Evolutionary conservation across 306 rosid genomes (phyloP).

Genomic region (Prinsepia uniflora): DNA sequence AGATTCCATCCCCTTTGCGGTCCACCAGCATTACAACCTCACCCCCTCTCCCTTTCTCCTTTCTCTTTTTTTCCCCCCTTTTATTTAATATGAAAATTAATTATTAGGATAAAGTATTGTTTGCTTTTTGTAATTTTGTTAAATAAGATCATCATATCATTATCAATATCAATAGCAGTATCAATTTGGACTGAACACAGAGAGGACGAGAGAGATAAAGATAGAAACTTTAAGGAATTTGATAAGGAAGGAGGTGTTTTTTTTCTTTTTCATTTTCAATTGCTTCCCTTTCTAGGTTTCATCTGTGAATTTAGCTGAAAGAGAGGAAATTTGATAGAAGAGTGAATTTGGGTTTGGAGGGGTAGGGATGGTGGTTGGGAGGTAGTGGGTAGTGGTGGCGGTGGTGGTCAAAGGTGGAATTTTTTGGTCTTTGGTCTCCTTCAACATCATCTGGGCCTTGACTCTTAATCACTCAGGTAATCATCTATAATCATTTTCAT

Average conservation of each 20-base stretch:
- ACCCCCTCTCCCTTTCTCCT: conserved; percentile 23
- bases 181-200: conserved; percentile 26
- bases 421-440: conserved; percentile 23
- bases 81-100: conserved; percentile 25
- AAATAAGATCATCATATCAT: conserved; percentile 35
- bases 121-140: conserved; percentile 52
- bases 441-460: conserved; percentile 24
- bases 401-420: conserved; percentile 22
- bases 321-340: not conserved
- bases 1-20: conserved; percentile 78
- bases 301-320: conserved; percentile 26
- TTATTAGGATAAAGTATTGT: conserved; percentile 9
- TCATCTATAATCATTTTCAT: conserved; percentile 28
- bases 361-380: conserved; percentile 36
- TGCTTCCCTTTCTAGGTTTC: conserved; percentile 17
- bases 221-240: not conserved
- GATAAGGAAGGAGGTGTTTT: conserved; percentile 16
- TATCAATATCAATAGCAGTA: conserved; percentile 14
- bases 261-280: not conserved
- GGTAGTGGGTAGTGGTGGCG: conserved; percentile 14
- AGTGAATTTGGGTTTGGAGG: conserved; percentile 27
- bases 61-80: not conserved
- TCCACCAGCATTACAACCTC: conserved; percentile 51
- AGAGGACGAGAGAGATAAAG: not conserved
- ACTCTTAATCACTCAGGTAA: conserved; percentile 46